Conservation (phyloP, 768 basidiomycete species). For the Cyathus striatus region DNA sequence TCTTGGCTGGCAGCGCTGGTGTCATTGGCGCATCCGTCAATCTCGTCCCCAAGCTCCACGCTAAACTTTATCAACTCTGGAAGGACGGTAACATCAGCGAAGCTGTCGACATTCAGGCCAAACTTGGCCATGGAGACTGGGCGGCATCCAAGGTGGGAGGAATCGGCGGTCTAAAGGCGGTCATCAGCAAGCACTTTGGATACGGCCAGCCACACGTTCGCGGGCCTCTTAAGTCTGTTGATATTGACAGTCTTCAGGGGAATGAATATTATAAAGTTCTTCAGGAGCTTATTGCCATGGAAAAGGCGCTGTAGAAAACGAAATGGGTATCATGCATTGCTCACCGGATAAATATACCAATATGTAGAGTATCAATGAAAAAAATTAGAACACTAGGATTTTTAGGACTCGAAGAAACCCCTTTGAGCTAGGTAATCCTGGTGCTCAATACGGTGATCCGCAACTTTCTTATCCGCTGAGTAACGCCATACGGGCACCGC, state of each 20-base stretch:
- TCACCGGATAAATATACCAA: too few relatives aligned
- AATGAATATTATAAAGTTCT: constrained; percentile 36
- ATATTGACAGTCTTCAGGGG: constrained; percentile 26
- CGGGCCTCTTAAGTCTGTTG: constrained; percentile 41
- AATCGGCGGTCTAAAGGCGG: constrained; percentile 61
- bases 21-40: constrained; percentile 63
- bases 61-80: constrained; percentile 41
- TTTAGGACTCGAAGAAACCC: constrained; percentile 46
- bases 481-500: constrained; percentile 48
- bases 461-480: constrained; percentile 42
- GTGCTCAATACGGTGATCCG: constrained; percentile 43
- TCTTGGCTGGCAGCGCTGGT: constrained; percentile 60
- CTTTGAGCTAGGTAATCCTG: constrained; percentile 33
- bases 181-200: constrained; percentile 58
- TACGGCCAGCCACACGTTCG: constrained; percentile 51
- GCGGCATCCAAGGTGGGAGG: constrained; percentile 59
- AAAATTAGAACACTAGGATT: too few relatives aligned
- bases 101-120: constrained; percentile 55
- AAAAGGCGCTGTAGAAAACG: constrained; percentile 22
- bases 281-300: constrained; percentile 39
- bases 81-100: constrained; percentile 49
- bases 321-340: too few relatives aligned
- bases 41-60: constrained; percentile 55
- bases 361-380: background rate
- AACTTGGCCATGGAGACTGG: constrained; percentile 65